These are phyloP conservation scores for Guadua angustifolia DNA, from an alignment of 176 grass and related monocot species.

Conservation along the genomic window DNA sequence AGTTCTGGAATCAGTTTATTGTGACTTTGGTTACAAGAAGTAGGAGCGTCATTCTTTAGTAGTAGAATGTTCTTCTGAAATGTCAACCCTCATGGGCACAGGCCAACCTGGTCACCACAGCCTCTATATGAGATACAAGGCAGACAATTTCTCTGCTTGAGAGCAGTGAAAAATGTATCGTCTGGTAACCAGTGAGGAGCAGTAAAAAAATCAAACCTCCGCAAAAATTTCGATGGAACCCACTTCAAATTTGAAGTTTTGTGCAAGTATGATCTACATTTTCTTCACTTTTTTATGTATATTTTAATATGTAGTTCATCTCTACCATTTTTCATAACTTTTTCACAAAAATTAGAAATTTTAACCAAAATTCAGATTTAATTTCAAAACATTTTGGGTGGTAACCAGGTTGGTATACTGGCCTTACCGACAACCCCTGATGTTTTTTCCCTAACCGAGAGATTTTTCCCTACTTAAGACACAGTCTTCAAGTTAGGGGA, in stretches of 20 bases:
- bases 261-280: background rate
- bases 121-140: background rate
- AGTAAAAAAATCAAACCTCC: background rate
- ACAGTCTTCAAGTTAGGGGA: background rate
- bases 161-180: background rate
- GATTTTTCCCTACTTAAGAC: background rate
- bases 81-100: background rate
- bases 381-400: background rate
- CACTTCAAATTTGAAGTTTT: background rate
- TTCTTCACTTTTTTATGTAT: background rate
- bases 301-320: background rate
- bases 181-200: background rate
- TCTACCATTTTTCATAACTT: background rate
- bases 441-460: background rate
- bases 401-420: background rate
- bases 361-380: background rate
- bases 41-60: slow-evolving; percentile 10
- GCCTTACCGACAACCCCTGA: background rate
- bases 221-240: background rate
- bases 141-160: background rate
- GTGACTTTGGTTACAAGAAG: background rate
- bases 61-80: slow-evolving; percentile 21
- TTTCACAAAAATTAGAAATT: background rate
- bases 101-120: background rate
- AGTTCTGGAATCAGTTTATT: slow-evolving; percentile 13